Conservation (phyloP, 164 flowering plant species). For the Nymphaea colorata region DNA sequence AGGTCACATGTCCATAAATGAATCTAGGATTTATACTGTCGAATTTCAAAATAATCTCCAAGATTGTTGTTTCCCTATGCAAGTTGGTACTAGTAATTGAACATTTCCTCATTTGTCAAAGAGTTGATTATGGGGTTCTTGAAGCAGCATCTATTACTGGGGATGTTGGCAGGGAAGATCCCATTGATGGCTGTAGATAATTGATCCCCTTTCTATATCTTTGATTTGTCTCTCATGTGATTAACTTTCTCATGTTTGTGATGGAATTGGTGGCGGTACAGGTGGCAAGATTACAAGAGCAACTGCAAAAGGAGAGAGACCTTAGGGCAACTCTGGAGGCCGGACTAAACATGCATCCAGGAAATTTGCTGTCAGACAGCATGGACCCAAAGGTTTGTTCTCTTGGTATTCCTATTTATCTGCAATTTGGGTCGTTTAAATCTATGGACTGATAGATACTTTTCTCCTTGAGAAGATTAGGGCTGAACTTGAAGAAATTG, state of each 20-base stretch:
- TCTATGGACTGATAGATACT: neutral
- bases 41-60: neutral
- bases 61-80: neutral
- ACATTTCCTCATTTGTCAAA: neutral
- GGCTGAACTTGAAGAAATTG: conserved; percentile 59
- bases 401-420: neutral
- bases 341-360: conserved; percentile 29
- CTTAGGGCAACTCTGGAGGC: conserved; percentile 58
- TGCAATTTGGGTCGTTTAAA: neutral
- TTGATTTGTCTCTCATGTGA: too few species aligned
- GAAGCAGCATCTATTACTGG: too few species aligned
- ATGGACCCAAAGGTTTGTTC: conserved; percentile 58
- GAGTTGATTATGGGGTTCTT: neutral
- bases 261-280: conserved; percentile 8
- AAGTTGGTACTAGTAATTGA: neutral
- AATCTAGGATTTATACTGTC: neutral
- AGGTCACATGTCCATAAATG: neutral
- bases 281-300: conserved; percentile 70
- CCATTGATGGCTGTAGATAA: neutral
- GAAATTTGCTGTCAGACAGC: conserved; percentile 17
- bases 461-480: conserved; percentile 31
- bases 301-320: conserved; percentile 66
- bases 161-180: too few species aligned
- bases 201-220: neutral
- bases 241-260: too few species aligned